These are phyloP conservation scores for Thalassiosira profunda DNA, from an alignment of 108 stramenopile species.

Conservation along the genomic window DNA sequence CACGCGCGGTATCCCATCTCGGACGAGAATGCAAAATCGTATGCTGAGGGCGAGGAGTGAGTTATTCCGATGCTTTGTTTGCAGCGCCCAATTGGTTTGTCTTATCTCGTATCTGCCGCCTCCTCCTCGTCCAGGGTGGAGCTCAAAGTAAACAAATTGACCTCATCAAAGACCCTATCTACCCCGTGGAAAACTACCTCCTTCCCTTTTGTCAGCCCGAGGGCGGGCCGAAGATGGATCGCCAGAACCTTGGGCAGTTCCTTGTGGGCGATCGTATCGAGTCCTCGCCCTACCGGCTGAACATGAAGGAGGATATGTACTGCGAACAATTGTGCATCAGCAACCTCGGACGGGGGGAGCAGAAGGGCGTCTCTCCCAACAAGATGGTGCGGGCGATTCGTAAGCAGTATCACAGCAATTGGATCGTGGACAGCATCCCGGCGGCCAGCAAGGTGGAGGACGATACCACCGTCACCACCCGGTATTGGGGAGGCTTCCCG, in stretches of 20 bases:
- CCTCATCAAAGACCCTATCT: slow-evolving; percentile 86
- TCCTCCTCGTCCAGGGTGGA: slow-evolving; percentile 62
- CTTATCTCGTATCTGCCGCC: too few relatives aligned
- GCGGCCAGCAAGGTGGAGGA: slow-evolving; percentile 81
- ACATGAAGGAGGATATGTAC: slow-evolving; percentile 94
- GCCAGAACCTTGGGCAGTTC: slow-evolving; percentile 99
- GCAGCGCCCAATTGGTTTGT: too few relatives aligned
- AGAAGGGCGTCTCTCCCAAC: slow-evolving; percentile 64
- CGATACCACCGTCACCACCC: slow-evolving; percentile 62
- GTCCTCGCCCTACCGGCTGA: slow-evolving; percentile 92
- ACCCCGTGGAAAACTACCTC: slow-evolving; percentile 95
- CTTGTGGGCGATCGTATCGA: slow-evolving; percentile 97
- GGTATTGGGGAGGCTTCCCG: slow-evolving; percentile 95
- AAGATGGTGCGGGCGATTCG: slow-evolving; percentile 92
- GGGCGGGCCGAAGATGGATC: slow-evolving; percentile 74
- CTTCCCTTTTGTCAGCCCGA: slow-evolving; percentile 94
- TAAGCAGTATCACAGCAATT: slow-evolving; percentile 96
- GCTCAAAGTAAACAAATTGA: slow-evolving; percentile 91
- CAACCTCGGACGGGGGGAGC: slow-evolving; percentile 75
- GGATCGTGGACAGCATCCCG: slow-evolving; percentile 98
- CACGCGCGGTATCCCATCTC: too few relatives aligned
- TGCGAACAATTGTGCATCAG: slow-evolving; percentile 92
- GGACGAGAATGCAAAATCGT: too few relatives aligned
- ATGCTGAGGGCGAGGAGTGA: too few relatives aligned
- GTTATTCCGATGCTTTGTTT: too few relatives aligned